A percentile compares a stretch with the other conserved stretches of the same genome.
These are phyloP conservation scores for Dictyostelium purpureum DNA, from an alignment of 78 protist species.

Conservation along the genomic window DNA sequence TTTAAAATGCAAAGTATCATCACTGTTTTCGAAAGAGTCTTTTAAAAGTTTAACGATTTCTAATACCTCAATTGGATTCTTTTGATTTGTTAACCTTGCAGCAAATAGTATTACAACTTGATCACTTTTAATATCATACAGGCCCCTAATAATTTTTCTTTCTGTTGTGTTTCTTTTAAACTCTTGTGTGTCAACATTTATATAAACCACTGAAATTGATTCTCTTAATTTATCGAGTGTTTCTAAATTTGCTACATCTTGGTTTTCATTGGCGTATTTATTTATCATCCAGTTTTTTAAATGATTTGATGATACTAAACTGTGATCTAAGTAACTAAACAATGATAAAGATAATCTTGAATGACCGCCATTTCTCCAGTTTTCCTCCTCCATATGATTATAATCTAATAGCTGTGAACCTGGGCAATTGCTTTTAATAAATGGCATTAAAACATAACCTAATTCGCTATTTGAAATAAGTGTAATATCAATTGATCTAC, in stretches of 20 bases:
- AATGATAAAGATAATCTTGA: conserved; percentile 49
- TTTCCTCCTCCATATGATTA: conserved; percentile 62
- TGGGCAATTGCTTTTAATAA: not conserved
- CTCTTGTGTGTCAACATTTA: conserved; percentile 51
- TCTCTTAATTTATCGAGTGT: not conserved
- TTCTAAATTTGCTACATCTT: not conserved
- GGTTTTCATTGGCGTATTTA: not conserved
- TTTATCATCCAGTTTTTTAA: conserved; percentile 32
- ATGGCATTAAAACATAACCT: conserved; percentile 45
- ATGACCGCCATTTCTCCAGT: conserved; percentile 74
- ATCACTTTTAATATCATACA: not conserved
- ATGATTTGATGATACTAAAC: conserved; percentile 58
- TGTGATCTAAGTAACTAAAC: not conserved
- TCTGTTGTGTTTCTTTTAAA: not conserved
- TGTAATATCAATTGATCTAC: conserved; percentile 36
- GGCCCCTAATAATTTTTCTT: not conserved
- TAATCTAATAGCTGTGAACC: conserved; percentile 1
- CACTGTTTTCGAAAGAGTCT: not conserved
- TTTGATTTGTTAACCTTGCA: conserved; percentile 28
- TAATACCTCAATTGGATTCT: conserved; percentile 35
- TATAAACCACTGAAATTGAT: not conserved
- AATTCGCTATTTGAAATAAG: conserved; percentile 45
- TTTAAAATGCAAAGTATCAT: not conserved
- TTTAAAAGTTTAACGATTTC: conserved; percentile 14
- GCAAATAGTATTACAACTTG: conserved; percentile 31